A percentile compares a stretch with the other conserved stretches of the same genome.
phyloP scores from a whole-genome alignment of 202 grass and related monocot species.

The Elaeis oleifera region DNA sequence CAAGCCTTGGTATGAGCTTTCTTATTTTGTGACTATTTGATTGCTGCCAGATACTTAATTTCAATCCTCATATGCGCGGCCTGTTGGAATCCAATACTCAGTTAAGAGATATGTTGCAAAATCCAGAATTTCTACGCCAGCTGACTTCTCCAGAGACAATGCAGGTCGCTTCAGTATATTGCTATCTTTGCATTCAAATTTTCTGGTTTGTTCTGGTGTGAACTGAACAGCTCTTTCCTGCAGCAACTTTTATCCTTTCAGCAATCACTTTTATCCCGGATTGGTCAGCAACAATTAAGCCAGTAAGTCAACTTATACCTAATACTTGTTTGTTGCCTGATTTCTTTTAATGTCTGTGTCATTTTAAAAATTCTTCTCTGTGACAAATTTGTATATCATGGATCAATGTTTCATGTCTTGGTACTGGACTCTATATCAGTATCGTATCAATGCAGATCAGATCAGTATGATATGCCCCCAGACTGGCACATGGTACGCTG shows the following conservation, averaged over 20 bases:
- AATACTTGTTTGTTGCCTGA: no score
- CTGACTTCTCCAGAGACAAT: slow-evolving; percentile 70
- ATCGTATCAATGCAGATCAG: no score
- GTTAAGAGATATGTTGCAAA: slow-evolving; percentile 79
- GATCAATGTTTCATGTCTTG: no score
- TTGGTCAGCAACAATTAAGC: slow-evolving; percentile 46
- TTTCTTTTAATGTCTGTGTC: no score
- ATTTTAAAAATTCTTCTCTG: no score
- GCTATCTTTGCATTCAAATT: neutral
- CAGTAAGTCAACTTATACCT: slow-evolving; percentile 40
- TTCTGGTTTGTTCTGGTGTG: neutral
- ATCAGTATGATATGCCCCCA: no score
- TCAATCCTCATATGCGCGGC: slow-evolving; percentile 55
- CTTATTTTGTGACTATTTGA: slow-evolving; percentile 13
- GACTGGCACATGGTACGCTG: no score
- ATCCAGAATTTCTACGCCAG: slow-evolving; percentile 80
- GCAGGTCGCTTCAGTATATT: slow-evolving; percentile 45
- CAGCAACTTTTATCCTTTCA: slow-evolving; percentile 76
- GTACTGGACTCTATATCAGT: no score
- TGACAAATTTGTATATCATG: no score
- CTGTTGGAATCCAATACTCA: slow-evolving; percentile 71
- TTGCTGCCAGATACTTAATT: slow-evolving; percentile 52
- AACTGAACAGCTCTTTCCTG: slow-evolving; percentile 13
- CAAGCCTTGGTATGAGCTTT: neutral
- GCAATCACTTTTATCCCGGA: slow-evolving; percentile 48